Evolutionary conservation across 2,329 filamentous ascomycete species (phyloP).

Genomic region (Colletotrichum euphorbiae): DNA sequence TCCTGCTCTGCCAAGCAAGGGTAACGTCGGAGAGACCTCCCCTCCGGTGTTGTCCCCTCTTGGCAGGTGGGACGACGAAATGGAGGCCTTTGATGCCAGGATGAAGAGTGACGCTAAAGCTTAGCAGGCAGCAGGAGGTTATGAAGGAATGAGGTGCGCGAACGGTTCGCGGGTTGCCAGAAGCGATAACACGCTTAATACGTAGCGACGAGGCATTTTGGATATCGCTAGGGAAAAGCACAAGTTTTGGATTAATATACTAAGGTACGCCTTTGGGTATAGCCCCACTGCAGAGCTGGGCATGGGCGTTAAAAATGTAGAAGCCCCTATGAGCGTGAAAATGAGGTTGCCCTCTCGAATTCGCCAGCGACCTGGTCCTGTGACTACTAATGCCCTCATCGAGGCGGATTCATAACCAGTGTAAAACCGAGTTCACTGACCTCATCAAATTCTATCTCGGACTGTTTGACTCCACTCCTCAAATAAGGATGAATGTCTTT

Average conservation of each 20-base stretch:
- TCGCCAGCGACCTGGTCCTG: too few relatives aligned
- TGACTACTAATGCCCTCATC: too few relatives aligned
- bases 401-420: too few relatives aligned
- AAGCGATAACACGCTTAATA: background rate
- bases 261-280: conserved; percentile 22
- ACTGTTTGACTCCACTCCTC: background rate
- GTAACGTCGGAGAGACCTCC: conserved; percentile 9
- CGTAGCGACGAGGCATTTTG: background rate
- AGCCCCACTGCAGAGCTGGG: background rate
- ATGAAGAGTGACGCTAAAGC: conserved; percentile 24
- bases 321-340: conserved; percentile 12
- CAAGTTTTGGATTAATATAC: background rate
- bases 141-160: background rate
- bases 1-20: conserved; percentile 50
- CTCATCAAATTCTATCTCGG: background rate
- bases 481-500: too few relatives aligned
- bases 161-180: background rate
- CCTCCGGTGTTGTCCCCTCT: conserved; percentile 52
- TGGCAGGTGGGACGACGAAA: conserved; percentile 69
- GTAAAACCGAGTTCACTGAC: background rate
- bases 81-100: conserved; percentile 61
- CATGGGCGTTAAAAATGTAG: conserved; percentile 8
- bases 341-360: conserved; percentile 1
- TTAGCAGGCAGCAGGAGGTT: conserved; percentile 1
- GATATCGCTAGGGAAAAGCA: background rate